Evolutionary conservation across 108 stramenopile genomes (phyloP), one percentile per base, ranked within the genome.

Genomic region (Cyclostephanos tholiformis): DNA sequence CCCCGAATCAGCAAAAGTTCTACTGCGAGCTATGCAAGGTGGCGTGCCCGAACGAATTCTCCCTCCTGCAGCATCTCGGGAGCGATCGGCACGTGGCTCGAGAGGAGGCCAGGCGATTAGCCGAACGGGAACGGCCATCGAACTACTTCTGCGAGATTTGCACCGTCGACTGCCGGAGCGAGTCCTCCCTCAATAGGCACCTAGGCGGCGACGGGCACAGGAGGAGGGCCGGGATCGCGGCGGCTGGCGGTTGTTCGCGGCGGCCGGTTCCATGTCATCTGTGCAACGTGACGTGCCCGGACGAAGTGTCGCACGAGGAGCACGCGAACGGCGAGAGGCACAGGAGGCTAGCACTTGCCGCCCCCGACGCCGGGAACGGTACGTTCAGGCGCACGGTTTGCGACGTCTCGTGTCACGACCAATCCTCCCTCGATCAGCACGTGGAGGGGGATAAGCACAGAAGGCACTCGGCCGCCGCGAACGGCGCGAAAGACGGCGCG

Each of bases 261-360:
- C 52, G 16, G 59, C 19, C 14, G 39, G 30, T 60, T 2, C 17
- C 38, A 35, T 60, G 59, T 17, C 23, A 58, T 0, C 25, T 71
- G 0, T 71, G 70, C 48, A 71, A 71, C n/a, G 26, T 71, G 50
- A 62, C 29, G 13, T 71, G 70, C 50, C 58, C 58, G 8, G 44
- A 71, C 43, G 48, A 61, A 12, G 10, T 50, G 6, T 44, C 70
- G n/a, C 62, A 61, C 44, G 48, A 29, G 20, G 48, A 71, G 43
- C 70, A 71, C 49, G 32, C 62, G 60, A 69, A 22, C 49, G 64
- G 73, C 51, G 62, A 27, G 50, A 73, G 50, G 50, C 62, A 65
- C 39, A 35, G 35, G 36, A 69, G 53, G 13, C 30, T 20, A n/a
- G n/a, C n/a, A 22, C 6, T 43, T 6, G 55, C 30, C 20, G 58